Evolutionary conservation across 164 flowering plant species (phyloP).

Genomic region (Piper longum): DNA sequence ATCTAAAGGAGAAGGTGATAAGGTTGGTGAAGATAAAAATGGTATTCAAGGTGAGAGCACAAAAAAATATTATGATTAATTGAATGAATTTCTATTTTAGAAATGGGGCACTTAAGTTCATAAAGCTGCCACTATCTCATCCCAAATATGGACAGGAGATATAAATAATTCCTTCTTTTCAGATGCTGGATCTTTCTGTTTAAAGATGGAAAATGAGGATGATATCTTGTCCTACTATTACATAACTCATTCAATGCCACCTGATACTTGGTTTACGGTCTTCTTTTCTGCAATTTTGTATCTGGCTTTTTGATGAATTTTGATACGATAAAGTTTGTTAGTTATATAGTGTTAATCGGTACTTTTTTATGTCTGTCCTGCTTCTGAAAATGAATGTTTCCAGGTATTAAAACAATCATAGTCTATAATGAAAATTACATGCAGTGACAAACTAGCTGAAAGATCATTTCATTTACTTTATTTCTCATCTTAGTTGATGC

Average conservation of each 20-base stretch:
- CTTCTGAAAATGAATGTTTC: no score
- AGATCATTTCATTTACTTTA: no score
- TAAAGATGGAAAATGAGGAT: conserved; percentile 5
- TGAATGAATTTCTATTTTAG: background rate
- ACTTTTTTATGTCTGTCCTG: no score
- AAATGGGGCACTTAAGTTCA: conserved; percentile 13
- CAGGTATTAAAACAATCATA: no score
- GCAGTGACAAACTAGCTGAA: no score
- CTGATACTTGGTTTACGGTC: background rate
- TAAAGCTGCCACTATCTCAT: conserved; percentile 4
- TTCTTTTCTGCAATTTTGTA: conserved; percentile 25
- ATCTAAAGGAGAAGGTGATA: background rate
- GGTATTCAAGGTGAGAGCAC: background rate
- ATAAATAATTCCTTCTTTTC: background rate
- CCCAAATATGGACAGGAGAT: background rate
- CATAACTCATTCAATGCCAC: background rate
- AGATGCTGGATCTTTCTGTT: conserved; percentile 6
- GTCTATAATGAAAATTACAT: no score
- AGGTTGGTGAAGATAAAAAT: background rate
- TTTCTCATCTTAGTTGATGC: no score
- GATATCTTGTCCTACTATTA: no score
- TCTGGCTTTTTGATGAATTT: conserved; percentile 14
- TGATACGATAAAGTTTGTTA: no score
- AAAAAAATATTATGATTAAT: background rate
- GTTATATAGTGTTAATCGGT: no score